Conservation (phyloP, 306 rosid species). For the Oxytropis ochrocephala region DNA sequence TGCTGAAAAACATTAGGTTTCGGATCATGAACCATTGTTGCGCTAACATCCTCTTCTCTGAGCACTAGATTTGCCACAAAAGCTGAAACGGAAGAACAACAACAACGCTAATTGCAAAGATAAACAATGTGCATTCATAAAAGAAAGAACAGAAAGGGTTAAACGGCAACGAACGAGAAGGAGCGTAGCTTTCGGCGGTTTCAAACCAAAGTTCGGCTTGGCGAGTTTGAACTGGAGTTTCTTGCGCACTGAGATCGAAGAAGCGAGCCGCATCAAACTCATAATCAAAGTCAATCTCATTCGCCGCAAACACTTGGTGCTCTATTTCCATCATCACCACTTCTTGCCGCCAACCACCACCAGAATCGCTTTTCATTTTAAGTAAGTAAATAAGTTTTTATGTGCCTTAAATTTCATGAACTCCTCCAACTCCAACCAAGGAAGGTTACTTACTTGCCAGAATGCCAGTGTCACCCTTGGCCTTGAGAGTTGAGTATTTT, state of each 20-base stretch:
- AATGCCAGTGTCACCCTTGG: neutral
- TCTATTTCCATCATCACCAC: constrained; percentile 26
- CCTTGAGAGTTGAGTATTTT: neutral
- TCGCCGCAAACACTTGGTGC: constrained; percentile 1
- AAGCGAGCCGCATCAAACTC: constrained; percentile 47
- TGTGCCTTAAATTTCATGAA: neutral
- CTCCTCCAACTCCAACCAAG: neutral
- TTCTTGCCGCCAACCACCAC: neutral
- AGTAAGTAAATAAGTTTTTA: neutral
- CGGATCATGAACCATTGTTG: neutral
- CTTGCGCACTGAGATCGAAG: constrained; percentile 34
- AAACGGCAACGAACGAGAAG: constrained; percentile 36
- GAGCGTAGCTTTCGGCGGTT: constrained; percentile 29
- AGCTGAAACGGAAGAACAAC: constrained; percentile 28
- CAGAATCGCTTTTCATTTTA: constrained; percentile 7
- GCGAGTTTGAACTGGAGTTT: constrained; percentile 19
- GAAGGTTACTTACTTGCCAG: neutral
- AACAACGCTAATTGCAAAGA: neutral
- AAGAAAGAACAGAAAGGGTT: neutral
- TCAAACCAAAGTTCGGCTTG: constrained; percentile 33
- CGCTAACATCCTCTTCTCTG: constrained; percentile 20
- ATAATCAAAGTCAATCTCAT: constrained; percentile 36
- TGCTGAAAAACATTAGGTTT: constrained; percentile 12
- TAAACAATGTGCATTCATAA: neutral
- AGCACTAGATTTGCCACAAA: constrained; percentile 30